Base-by-base conservation (phyloP, 140 eudicot species). In the Cichorium intybus region DNA sequence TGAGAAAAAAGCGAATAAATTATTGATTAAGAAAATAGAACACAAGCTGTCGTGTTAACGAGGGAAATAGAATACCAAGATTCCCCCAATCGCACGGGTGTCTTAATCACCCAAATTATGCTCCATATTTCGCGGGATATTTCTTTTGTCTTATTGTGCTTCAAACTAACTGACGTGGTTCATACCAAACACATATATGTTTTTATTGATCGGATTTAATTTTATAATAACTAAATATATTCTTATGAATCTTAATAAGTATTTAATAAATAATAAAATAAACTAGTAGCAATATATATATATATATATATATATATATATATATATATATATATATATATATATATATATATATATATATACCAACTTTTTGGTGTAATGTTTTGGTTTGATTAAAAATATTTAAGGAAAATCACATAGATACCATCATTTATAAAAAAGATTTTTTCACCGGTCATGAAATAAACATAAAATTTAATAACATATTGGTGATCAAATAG, bases 61-160 rank as follows among this genome's bases (percentile, higher is more conserved):
- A 10, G 49, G 65, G 29, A 59, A 59, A 10, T 59, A 3, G 11
- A 59, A 59, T 17, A 17, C 64, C 64, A 20, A 17, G 16, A 17
- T 2, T 29, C 21, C 47, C 27, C 62, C 47, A 46, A 43, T 4
- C 49, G 49, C 49, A 43, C 49, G 49, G 16, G 43, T 10, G 56
- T 63, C 57, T 26, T 63, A 28, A 46, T 63, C 69, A 46, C 56
- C 28, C 26, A 46, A 47, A 45, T 64, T 33, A 66, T 58, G 56
- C 69, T 74, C 69, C 79, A 34, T 28, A 35, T 66, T 49, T 74
- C 57, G 74, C 79, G 79, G 79, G 72, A 56, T 63, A 26, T 47
- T 29, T 16, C 12, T 27, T 63, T 63, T 63, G 69, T 63, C 67
- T 7, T 24, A 24, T 63, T 62, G 27, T 63, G 6, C 35, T 37